Conservation (phyloP, 2,329 filamentous ascomycete genomes). For the Aspergillus tubingensis region DNA sequence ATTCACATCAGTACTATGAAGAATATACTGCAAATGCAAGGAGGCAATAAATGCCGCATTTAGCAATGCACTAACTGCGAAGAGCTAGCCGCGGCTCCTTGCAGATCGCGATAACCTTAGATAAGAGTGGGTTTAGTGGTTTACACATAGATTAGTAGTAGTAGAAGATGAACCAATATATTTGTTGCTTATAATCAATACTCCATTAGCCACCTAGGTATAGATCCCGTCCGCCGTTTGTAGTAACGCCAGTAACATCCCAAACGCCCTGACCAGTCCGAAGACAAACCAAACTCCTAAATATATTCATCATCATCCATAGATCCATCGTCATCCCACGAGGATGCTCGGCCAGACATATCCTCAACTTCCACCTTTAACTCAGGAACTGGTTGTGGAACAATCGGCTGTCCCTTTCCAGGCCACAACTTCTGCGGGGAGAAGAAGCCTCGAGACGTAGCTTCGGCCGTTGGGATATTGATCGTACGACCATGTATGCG, state of each 20-base stretch:
- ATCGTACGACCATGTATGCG: conserved; percentile 31
- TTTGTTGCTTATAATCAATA: too few species aligned
- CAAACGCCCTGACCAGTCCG: conserved; percentile 1
- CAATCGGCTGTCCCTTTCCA: conserved; percentile 4
- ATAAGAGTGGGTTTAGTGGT: neutral
- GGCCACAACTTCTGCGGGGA: conserved; percentile 11
- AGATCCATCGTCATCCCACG: conserved; percentile 18
- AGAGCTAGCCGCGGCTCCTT: neutral
- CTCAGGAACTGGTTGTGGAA: conserved; percentile 12
- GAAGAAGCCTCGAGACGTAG: conserved; percentile 17
- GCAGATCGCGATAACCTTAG: conserved; percentile 11
- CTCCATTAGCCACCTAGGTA: neutral
- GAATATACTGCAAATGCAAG: neutral
- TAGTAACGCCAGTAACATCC: neutral
- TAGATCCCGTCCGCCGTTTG: neutral
- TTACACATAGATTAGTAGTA: too few species aligned
- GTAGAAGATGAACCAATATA: too few species aligned
- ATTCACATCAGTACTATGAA: too few species aligned
- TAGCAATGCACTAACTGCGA: conserved; percentile 1
- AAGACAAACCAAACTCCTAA: conserved; percentile 11
- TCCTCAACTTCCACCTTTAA: conserved; percentile 7
- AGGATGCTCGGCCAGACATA: neutral
- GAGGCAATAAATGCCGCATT: neutral
- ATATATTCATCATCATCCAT: conserved; percentile 40
- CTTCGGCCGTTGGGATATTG: conserved; percentile 21